Evolutionary conservation across 2,329 filamentous ascomycete genomes (phyloP).

Genomic region (Phialemoniopsis sp.): DNA sequence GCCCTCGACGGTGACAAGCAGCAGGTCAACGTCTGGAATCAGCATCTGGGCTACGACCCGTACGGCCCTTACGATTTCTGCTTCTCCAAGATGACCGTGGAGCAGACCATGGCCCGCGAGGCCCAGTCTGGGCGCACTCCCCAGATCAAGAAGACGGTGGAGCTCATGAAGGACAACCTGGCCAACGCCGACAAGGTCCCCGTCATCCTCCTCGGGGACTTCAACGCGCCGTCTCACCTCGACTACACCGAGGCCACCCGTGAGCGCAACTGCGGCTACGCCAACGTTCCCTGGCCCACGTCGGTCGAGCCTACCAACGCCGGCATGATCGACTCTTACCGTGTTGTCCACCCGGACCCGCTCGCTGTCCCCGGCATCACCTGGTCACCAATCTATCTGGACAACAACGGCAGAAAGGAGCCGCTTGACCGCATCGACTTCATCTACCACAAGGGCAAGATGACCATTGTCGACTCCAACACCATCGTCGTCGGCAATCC

Average conservation of each 20-base stretch:
- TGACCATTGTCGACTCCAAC: conserved; percentile 24
- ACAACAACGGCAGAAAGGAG: conserved; percentile 24
- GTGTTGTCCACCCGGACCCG: conserved; percentile 29
- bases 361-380: conserved; percentile 24
- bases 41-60: conserved; percentile 29
- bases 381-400: conserved; percentile 33
- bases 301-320: conserved; percentile 25
- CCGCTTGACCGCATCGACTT: conserved; percentile 38
- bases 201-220: conserved; percentile 33
- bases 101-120: conserved; percentile 27
- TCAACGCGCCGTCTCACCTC: conserved; percentile 38
- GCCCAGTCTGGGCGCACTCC: conserved; percentile 27
- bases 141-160: conserved; percentile 29
- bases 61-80: conserved; percentile 40
- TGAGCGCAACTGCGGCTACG: conserved; percentile 29
- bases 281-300: conserved; percentile 30
- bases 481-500: conserved; percentile 26
- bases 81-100: conserved; percentile 25
- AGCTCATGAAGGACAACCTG: conserved; percentile 24
- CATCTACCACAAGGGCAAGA: conserved; percentile 29
- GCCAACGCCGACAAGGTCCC: conserved; percentile 22
- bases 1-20: conserved; percentile 23
- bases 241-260: conserved; percentile 29
- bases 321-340: conserved; percentile 34
- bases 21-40: conserved; percentile 26